These are phyloP conservation scores for Globisporangium polare DNA, from an alignment of 352 stramenopile species.

Conservation along the genomic window DNA sequence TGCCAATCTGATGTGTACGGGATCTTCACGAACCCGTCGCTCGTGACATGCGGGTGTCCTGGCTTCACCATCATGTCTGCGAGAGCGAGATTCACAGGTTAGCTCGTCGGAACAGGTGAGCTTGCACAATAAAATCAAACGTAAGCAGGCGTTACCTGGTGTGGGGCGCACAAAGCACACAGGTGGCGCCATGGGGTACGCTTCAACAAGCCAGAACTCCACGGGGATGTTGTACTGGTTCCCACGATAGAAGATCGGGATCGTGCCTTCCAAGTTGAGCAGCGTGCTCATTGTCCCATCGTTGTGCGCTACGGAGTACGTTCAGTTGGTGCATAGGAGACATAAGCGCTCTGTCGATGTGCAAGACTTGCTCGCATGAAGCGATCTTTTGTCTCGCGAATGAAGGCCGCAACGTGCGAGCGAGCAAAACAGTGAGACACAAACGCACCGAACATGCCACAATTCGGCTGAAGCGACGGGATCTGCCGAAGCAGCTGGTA, in stretches of 20 bases:
- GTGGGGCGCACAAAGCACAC: constrained; percentile 88
- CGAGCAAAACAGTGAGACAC: neutral
- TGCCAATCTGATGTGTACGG: constrained; percentile 84
- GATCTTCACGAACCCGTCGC: constrained; percentile 82
- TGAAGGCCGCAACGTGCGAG: neutral
- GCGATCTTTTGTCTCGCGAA: neutral
- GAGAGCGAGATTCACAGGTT: neutral
- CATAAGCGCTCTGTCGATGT: neutral
- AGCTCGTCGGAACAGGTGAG: neutral
- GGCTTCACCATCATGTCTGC: constrained; percentile 86
- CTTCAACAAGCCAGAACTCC: constrained; percentile 86
- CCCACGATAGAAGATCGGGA: constrained; percentile 87
- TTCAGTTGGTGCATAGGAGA: neutral
- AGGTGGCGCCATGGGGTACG: constrained; percentile 73
- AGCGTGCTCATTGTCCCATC: constrained; percentile 83
- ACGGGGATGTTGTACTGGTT: constrained; percentile 92
- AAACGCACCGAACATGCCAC: constrained; percentile 70
- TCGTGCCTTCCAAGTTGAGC: constrained; percentile 84
- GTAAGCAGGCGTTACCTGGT: constrained; percentile 23
- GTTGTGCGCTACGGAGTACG: constrained; percentile 59
- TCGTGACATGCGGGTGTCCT: constrained; percentile 82
- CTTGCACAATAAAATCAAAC: neutral
- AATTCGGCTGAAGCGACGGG: constrained; percentile 80
- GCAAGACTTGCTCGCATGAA: neutral
- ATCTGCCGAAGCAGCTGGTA: constrained; percentile 86